A percentile compares a stretch with the other conserved stretches of the same genome.
Conservation (phyloP, 2,329 filamentous ascomycete species). For the Seiridium cupressi region DNA sequence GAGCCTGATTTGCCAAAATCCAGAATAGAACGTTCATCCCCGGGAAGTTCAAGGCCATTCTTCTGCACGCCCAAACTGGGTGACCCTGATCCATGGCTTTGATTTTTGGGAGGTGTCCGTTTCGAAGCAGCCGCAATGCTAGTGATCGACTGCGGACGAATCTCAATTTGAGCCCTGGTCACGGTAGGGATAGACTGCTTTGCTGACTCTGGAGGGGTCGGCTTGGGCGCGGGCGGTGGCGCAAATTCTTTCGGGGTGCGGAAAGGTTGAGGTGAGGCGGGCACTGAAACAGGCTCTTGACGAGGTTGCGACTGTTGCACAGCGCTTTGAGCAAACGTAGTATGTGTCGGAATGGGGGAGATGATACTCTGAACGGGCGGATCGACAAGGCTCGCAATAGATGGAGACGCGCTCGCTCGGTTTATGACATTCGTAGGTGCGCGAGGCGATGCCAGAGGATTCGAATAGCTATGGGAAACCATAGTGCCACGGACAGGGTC, state of each 20-base stretch:
- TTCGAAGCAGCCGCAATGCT: conserved; percentile 29
- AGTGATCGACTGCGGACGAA: conserved; percentile 30
- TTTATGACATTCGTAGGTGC: conserved; percentile 45
- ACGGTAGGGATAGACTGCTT: conserved; percentile 28
- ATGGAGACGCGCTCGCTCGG: conserved; percentile 84
- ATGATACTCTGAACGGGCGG: conserved; percentile 49
- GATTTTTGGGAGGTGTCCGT: conserved; percentile 32
- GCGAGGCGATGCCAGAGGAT: conserved; percentile 50
- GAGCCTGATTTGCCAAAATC: conserved; percentile 62
- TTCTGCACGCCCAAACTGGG: conserved; percentile 51
- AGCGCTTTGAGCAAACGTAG: conserved; percentile 29
- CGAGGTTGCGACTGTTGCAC: conserved; percentile 26
- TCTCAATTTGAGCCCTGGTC: conserved; percentile 27
- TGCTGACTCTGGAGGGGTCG: conserved; percentile 31
- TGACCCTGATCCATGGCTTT: conserved; percentile 39
- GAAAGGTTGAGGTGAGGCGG: conserved; percentile 41
- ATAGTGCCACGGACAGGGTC: conserved; percentile 65
- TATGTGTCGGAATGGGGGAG: conserved; percentile 36
- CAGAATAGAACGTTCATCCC: conserved; percentile 51
- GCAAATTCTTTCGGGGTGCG: conserved; percentile 29
- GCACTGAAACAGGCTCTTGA: conserved; percentile 35
- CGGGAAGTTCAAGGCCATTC: conserved; percentile 37
- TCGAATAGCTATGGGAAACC: conserved; percentile 46
- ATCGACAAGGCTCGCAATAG: conserved; percentile 87
- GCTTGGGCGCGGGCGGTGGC: conserved; percentile 31